Base-by-base conservation (phyloP, 176 grass and related monocot species). In the Dactylis glomerata region DNA sequence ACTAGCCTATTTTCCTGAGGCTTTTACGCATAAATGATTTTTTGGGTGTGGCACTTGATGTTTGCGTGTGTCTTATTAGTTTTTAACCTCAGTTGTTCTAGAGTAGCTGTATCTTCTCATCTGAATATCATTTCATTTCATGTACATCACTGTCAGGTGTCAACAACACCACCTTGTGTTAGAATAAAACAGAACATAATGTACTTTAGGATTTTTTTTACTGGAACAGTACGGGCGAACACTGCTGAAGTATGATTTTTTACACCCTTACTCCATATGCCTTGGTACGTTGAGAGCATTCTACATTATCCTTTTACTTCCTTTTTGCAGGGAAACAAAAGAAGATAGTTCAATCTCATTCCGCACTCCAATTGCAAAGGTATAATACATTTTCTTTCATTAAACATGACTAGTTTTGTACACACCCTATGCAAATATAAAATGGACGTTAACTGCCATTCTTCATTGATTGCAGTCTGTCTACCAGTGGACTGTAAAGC, bases 401-500 rank as follows among this genome's bases (percentile, higher is more conserved):
- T 4, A 34, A 63, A 32, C 66, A 32, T 72, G 20, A 33, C 24
- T 15, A 69, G 40, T 38, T 61, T 75, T 32, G 28, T 79, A 76
- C 19, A 58, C 70, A 73, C 22, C 10, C 17, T 54, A 65, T 66
- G 40, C 76, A 68, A 68, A 76, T 42, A 84, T 84, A 82, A 56
- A 36, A 54, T 83, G 57, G 36, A 24, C 10, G 30, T 33, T 79
- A 33, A 86, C 69, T 80, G 46, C 5, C 52, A 36, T 46, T 87
- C 51, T 84, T 67, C 44, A 14, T 83, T 95, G 42, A 34, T 82
- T 82, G 70, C 80, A 98, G 92, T 99, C 96, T 79, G 93, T 99
- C 34, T 99, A 99, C 82, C 88, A 96, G 77, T 99, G 91, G 96
- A 99, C 95, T 32, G 71, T 96, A 85, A 99, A 94, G 75, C 93